Percentiles rank a stretch among this genome's conserved stretches.
These are phyloP conservation scores for Colletotrichum siamense DNA, from an alignment of 2,329 filamentous ascomycete genomes.

Conservation along the genomic window DNA sequence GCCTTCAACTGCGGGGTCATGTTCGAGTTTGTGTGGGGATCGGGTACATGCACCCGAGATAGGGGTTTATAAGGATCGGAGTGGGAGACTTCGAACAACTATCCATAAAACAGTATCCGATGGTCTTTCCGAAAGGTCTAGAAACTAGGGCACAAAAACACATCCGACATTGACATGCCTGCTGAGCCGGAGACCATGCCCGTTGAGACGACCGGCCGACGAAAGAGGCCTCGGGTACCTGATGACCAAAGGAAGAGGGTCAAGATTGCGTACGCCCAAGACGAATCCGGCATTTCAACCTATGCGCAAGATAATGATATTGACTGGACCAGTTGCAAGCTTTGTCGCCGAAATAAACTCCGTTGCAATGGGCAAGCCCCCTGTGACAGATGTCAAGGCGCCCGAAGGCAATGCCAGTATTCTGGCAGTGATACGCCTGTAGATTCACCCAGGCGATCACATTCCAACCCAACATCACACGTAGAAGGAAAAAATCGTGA, in stretches of 20 bases:
- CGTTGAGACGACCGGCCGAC: neutral
- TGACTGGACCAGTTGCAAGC: neutral
- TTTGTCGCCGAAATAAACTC: neutral
- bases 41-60: neutral
- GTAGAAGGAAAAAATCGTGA: accelerated
- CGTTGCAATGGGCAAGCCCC: neutral
- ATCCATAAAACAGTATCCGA: neutral
- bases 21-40: neutral
- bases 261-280: neutral
- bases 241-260: neutral
- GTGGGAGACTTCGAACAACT: neutral
- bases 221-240: neutral
- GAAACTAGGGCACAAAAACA: neutral
- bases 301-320: neutral
- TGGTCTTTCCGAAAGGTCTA: neutral
- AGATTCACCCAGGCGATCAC: neutral
- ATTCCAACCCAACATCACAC: neutral
- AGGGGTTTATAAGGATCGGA: neutral
- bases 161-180: neutral
- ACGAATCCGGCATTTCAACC: accelerated
- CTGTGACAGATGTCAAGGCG: neutral
- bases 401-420: neutral
- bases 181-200: neutral
- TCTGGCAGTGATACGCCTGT: neutral
- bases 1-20: neutral